Evolutionary conservation across 106 monocot species (phyloP), one percentile per base, ranked within the genome.

Genomic region (Amphibolis antarctica): DNA sequence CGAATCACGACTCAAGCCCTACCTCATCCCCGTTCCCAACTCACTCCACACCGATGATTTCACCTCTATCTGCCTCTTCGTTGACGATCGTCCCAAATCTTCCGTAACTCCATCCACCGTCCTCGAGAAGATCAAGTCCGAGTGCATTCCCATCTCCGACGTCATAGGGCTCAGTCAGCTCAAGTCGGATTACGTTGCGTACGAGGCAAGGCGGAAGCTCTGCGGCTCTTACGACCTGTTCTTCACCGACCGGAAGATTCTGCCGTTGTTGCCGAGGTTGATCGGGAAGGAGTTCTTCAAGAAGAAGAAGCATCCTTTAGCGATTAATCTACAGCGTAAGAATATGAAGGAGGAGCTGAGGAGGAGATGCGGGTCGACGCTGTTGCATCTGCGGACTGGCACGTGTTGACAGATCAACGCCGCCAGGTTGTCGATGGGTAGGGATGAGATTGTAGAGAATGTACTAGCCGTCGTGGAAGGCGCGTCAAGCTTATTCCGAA

Each of bases 11-110:
- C 55, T 59, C 58, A 76, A 77, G 30, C 62, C 80, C 15, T 65
- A 50, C 57, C 74, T 76, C 51, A 64, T 82, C 61, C 77, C 79
- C 26, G 74, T 86, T 28, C 86, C 82, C 5, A 71, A 82, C 76
- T 60, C 75, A 0, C 54, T 67, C 55, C 67, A 67, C 31, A 25
- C 27, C 22, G 6, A 7, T 3, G 47, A 46, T 12, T 30, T 9
- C 27, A n/a, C 62, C 43, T 53, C 45, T 13, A 18, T 65, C 44
- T 66, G 65, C 63, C 63, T 75, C 62, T 31, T 75, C 69, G 45
- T 36, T 31, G 69, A 75, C 44, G 58, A 59, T 31, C 75, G 36
- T 63, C 14, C 46, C 18, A 27, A 44, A 10, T 30, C 54, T 17
- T 56, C 72, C 27, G 25, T 27, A 26, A 19, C 17, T 36, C 59